Base-by-base conservation (phyloP, 2,329 filamentous ascomycete genomes). In the Ploettnerulaceae sp. region DNA sequence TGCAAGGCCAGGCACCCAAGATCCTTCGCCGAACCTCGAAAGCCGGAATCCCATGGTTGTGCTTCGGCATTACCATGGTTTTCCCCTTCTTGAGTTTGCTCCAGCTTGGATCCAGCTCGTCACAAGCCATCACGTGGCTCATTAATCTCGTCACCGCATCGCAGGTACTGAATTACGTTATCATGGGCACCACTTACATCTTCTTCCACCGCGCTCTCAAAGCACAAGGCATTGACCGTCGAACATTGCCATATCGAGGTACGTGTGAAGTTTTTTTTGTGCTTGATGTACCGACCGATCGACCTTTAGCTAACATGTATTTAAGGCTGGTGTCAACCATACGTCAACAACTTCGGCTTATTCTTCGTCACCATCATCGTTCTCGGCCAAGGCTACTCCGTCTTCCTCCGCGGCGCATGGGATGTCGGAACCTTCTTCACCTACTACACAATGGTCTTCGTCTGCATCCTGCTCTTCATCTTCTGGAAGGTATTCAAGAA, bases 51-150 rank as follows among this genome's bases (percentile, higher is more conserved):
- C 52, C 49, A 4, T 37, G 39, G 25, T 87, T 54, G 86, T 86
- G 66, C 85, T 81, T 60, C 82, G 89, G 28, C 54, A 64, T 2
- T 63, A 81, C n/a, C 79, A 84, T 1, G 72, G 87, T 33, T 59
- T 77, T 90, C 57, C 77, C 82, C 0, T 70, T 89, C 6, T 67
- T 91, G 7, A 76, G 81, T 3, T 90, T 89, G 63, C 73, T 90
- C 17, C 82, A 77, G 9, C 73, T 77, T 52, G 72, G 73, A 49
- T 75, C 82, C 1, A 75, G 60, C 26, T 42, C 49, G 3, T 59
- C 60, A 25, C 56, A 58, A n/a, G 65, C 66, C 4, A 62, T 67
- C 56, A 64, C 60, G 53, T 67, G 64, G 64, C 61, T 67, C 48
- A 61, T 61, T 5, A 64, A 65, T 56, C 66, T 86, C 57, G 67